Conservation (phyloP, 768 basidiomycete genomes). For the Goffeauzyma gilvescens region DNA sequence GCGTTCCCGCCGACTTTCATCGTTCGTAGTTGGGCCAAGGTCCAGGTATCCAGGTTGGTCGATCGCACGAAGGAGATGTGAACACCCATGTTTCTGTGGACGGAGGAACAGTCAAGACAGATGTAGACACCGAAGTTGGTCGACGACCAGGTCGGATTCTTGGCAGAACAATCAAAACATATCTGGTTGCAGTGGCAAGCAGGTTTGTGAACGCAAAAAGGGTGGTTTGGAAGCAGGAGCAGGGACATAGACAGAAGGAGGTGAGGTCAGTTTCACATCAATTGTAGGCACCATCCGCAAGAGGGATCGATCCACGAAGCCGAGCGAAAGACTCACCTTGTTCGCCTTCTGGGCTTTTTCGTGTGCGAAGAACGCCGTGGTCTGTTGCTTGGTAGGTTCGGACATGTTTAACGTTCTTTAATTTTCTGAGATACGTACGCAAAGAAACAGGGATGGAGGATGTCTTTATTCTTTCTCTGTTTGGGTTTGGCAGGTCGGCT, state of each 20-base stretch:
- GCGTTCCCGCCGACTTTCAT: conserved; percentile 95
- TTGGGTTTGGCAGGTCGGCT: too few relatives aligned
- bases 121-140: conserved; percentile 94
- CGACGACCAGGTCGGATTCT: conserved; percentile 94
- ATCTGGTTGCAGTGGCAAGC: conserved; percentile 34
- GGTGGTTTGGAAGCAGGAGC: neutral
- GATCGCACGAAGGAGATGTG: conserved; percentile 98
- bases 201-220: neutral
- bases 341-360: conserved; percentile 72
- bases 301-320: neutral
- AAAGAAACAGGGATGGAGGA: too few relatives aligned
- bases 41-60: conserved; percentile 91
- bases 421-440: too few relatives aligned
- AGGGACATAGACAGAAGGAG: neutral
- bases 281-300: neutral
- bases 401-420: too few relatives aligned
- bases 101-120: conserved; percentile 86
- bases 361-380: conserved; percentile 65
- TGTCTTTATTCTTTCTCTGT: too few relatives aligned
- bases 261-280: neutral
- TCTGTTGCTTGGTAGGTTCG: conserved; percentile 50
- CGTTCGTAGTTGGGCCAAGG: conserved; percentile 66
- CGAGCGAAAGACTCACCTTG: conserved; percentile 21
- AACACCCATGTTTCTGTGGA: conserved; percentile 92
- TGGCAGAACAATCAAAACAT: conserved; percentile 88